These are phyloP conservation scores for Pichia nakasei DNA, from an alignment of 805 yeast genomes.

Conservation along the genomic window DNA sequence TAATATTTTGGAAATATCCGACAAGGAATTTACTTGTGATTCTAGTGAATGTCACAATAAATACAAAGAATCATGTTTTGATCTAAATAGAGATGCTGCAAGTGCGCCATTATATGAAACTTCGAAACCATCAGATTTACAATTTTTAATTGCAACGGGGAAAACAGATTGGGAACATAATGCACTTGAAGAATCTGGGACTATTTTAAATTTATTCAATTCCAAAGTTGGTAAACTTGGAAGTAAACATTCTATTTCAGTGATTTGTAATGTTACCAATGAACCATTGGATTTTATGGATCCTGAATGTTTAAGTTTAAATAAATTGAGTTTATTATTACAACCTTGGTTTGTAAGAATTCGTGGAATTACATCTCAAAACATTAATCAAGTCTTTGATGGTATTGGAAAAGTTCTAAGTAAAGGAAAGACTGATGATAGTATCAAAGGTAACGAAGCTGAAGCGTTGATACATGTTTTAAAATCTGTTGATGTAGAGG, in stretches of 20 bases:
- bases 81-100: slow-evolving; percentile 28
- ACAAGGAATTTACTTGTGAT: slow-evolving; percentile 45
- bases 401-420: slow-evolving; percentile 34
- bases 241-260: neutral
- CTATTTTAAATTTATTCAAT: slow-evolving; percentile 20
- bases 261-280: slow-evolving; percentile 18
- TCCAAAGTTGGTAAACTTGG: slow-evolving; percentile 10
- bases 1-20: slow-evolving; percentile 35
- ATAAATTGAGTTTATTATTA: slow-evolving; percentile 51
- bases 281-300: slow-evolving; percentile 12
- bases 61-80: slow-evolving; percentile 22
- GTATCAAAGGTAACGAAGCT: slow-evolving; percentile 15
- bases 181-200: slow-evolving; percentile 37
- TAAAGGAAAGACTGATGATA: slow-evolving; percentile 15
- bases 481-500: slow-evolving; percentile 21
- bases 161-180: slow-evolving; percentile 78
- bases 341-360: slow-evolving; percentile 73
- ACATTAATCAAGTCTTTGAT: slow-evolving; percentile 37
- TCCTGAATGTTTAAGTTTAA: slow-evolving; percentile 31
- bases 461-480: slow-evolving; percentile 7
- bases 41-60: slow-evolving; percentile 35
- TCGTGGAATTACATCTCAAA: slow-evolving; percentile 34
- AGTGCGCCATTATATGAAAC: slow-evolving; percentile 53
- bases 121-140: slow-evolving; percentile 60
- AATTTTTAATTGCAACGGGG: slow-evolving; percentile 77